These are phyloP conservation scores for Scheffersomyces lignicola DNA, from an alignment of 1,139 yeast genomes.

Conservation along the genomic window DNA sequence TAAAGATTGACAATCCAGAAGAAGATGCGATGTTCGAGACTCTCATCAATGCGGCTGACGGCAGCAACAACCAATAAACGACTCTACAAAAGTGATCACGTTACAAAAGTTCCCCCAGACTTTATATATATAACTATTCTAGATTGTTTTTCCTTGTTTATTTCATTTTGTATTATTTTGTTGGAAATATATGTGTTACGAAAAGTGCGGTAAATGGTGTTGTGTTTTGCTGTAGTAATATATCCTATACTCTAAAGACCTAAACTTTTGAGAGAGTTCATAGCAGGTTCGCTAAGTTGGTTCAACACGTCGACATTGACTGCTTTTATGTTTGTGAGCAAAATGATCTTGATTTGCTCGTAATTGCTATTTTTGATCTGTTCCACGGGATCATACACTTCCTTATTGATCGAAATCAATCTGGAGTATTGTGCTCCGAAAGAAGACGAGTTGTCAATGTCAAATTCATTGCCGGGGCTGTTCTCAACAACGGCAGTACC, in stretches of 20 bases:
- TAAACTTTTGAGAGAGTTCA: constrained; percentile 16
- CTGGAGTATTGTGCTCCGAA: constrained; percentile 87
- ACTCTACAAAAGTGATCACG: background rate
- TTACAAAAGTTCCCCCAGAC: too few species aligned
- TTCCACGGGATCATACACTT: constrained; percentile 70
- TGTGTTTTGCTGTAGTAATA: constrained; percentile 1
- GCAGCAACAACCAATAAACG: background rate
- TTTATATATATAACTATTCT: too few species aligned
- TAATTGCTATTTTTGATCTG: constrained; percentile 37
- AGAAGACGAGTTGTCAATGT: constrained; percentile 57
- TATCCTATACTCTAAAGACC: constrained; percentile 12
- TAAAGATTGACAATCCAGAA: constrained; percentile 1
- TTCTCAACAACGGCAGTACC: constrained; percentile 33
- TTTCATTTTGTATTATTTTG: constrained; percentile 4
- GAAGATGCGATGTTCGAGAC: constrained; percentile 17
- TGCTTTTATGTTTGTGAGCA: constrained; percentile 30
- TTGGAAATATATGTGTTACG: constrained; percentile 2
- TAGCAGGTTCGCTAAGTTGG: constrained; percentile 27
- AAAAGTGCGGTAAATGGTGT: constrained; percentile 1
- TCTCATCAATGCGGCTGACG: constrained; percentile 10
- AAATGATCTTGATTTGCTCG: constrained; percentile 28
- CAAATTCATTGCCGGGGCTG: constrained; percentile 49
- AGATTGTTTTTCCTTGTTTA: constrained; percentile 5
- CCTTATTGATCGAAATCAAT: constrained; percentile 60
- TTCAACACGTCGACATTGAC: constrained; percentile 32